Evolutionary conservation across 2,329 filamentous ascomycete genomes (phyloP).

Genomic region (Cladosporium phlei): DNA sequence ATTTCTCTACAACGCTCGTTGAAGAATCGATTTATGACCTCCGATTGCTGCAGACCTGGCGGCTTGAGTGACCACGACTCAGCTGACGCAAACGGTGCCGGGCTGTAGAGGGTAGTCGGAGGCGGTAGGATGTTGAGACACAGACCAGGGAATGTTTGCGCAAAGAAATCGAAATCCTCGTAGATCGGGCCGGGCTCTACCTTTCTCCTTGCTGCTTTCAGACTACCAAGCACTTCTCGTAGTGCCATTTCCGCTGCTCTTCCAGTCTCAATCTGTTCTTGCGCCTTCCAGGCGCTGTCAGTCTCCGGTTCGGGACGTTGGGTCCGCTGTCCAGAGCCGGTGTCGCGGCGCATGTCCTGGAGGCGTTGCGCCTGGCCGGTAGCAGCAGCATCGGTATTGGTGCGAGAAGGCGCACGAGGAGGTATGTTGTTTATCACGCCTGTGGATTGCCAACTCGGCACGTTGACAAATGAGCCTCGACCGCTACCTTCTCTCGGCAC

Average conservation of each 20-base stretch:
- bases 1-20: constrained; percentile 30
- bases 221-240: constrained; percentile 73
- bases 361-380: constrained; percentile 26
- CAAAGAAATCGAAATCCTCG: constrained; percentile 73
- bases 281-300: constrained; percentile 24
- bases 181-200: constrained; percentile 43
- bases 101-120: constrained; percentile 76
- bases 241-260: constrained; percentile 80
- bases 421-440: constrained; percentile 74
- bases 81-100: constrained; percentile 70
- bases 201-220: constrained; percentile 73
- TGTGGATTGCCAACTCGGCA: constrained; percentile 68
- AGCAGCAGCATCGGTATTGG: constrained; percentile 27
- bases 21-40: constrained; percentile 51
- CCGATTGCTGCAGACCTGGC: constrained; percentile 68
- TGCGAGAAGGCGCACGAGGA: constrained; percentile 24
- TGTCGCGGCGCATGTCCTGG: constrained; percentile 27
- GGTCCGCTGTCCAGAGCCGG: constrained; percentile 19
- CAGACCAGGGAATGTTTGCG: constrained; percentile 79
- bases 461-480: constrained; percentile 40
- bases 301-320: constrained; percentile 51
- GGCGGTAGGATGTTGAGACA: constrained; percentile 75
- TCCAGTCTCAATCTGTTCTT: constrained; percentile 71
- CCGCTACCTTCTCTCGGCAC: constrained; percentile 15
- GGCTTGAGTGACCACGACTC: constrained; percentile 78